These are phyloP conservation scores for Phytopythium boreale DNA, from an alignment of 352 stramenopile species.

Conservation along the genomic window DNA sequence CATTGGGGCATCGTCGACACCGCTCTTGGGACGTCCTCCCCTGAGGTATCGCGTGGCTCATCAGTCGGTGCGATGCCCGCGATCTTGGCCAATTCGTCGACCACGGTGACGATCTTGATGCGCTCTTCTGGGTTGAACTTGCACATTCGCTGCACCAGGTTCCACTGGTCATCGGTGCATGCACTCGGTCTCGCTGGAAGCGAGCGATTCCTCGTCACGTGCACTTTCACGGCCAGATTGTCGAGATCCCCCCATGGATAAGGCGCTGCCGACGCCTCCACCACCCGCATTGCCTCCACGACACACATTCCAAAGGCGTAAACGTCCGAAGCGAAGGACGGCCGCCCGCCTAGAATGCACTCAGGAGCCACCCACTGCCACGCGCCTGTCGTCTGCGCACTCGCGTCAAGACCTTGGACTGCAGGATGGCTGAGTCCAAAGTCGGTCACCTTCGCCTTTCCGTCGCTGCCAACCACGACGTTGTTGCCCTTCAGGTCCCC, in stretches of 20 bases:
- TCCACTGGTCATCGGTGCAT: not conserved
- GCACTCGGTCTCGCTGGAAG: not conserved
- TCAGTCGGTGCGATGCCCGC: not conserved
- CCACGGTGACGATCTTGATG: not conserved
- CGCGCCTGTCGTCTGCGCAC: not conserved
- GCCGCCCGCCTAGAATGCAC: not conserved
- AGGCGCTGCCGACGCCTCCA: not conserved
- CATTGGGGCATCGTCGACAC: not conserved
- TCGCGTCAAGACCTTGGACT: too few relatives aligned
- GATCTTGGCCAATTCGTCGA: not conserved
- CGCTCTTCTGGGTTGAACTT: not conserved
- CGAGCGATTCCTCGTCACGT: not conserved
- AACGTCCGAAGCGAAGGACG: not conserved
- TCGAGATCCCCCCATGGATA: not conserved
- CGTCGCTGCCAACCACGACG: not conserved
- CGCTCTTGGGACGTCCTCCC: not conserved
- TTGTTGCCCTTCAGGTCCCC: conserved; percentile 5
- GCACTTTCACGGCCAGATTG: not conserved
- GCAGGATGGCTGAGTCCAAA: not conserved
- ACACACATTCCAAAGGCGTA: not conserved
- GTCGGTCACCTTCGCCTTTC: not conserved
- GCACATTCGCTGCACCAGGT: not conserved
- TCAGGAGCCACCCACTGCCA: not conserved
- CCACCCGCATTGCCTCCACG: not conserved
- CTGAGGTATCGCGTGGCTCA: not conserved